phyloP scores from a whole-genome alignment of 192 early-diverging fungal genomes.

The Rhizoclosmatium sp. region DNA sequence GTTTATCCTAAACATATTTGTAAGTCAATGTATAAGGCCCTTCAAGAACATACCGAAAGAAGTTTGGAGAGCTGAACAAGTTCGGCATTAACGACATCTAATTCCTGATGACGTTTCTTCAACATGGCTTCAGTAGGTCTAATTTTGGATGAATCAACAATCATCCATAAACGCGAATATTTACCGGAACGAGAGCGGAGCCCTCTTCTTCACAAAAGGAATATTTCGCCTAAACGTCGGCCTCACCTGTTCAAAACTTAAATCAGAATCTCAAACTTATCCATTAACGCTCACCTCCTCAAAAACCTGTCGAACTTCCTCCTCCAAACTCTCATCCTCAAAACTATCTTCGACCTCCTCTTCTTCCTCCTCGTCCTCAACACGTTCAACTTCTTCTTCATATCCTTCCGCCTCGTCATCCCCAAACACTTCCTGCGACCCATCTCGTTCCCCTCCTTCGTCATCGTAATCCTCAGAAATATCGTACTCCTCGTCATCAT shows the following conservation, averaged over 20 bases:
- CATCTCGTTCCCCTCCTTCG: background rate
- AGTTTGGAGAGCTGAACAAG: conserved; percentile 25
- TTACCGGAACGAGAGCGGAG: conserved; percentile 18
- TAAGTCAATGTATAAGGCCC: background rate
- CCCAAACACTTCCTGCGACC: background rate
- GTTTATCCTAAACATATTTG: conserved; percentile 5
- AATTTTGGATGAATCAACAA: no score
- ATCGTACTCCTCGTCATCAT: background rate
- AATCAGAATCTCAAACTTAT: background rate
- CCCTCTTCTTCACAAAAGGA: conserved; percentile 3
- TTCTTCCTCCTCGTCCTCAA: conserved; percentile 1
- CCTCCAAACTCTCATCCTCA: background rate
- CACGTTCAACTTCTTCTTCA: background rate
- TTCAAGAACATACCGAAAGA: conserved; percentile 6
- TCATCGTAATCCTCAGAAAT: background rate
- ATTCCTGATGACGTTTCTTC: conserved; percentile 17
- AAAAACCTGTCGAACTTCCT: background rate
- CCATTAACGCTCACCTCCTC: background rate
- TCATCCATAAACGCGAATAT: background rate
- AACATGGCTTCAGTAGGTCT: conserved; percentile 27
- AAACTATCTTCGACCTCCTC: background rate
- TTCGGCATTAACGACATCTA: conserved; percentile 31
- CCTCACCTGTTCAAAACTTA: background rate
- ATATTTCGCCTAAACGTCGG: background rate
- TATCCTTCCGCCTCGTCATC: background rate